phyloP scores from a whole-genome alignment of 148 eudicot genomes.

The Rhododendron molle region DNA sequence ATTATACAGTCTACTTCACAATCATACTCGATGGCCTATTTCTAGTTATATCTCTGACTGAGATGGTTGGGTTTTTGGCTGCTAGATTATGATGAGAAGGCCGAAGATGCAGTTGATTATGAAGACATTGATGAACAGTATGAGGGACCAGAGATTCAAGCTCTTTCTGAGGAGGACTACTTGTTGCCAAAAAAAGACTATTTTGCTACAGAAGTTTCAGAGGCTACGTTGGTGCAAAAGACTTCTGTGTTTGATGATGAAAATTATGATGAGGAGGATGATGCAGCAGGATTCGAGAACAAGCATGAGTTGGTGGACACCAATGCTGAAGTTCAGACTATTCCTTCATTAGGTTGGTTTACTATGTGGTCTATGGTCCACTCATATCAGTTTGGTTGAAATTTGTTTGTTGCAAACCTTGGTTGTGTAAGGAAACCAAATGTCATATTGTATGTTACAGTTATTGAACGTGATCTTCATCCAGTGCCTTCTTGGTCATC shows the following conservation, averaged over 20 bases:
- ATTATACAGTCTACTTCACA: not conserved
- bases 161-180: slow-evolving; percentile 87
- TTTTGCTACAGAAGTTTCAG: slow-evolving; percentile 41
- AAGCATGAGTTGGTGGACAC: slow-evolving; percentile 34
- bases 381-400: not conserved
- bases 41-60: slow-evolving; percentile 12
- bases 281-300: slow-evolving; percentile 41
- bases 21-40: not conserved
- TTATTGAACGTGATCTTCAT: not conserved
- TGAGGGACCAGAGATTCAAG: slow-evolving; percentile 91
- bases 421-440: not conserved
- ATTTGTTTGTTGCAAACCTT: not conserved
- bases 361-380: slow-evolving; percentile 18
- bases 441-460: not conserved
- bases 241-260: slow-evolving; percentile 89
- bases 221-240: slow-evolving; percentile 31
- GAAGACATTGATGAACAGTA: slow-evolving; percentile 96
- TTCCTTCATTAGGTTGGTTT: slow-evolving; percentile 41
- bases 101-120: slow-evolving; percentile 96
- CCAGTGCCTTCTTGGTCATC: not conserved
- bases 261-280: slow-evolving; percentile 79
- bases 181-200: slow-evolving; percentile 65
- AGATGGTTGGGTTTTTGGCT: slow-evolving; percentile 1
- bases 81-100: slow-evolving; percentile 89
- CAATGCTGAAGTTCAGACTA: slow-evolving; percentile 30